These are phyloP conservation scores for Mycena sanguinolenta DNA, from an alignment of 768 basidiomycete species.

Conservation along the genomic window DNA sequence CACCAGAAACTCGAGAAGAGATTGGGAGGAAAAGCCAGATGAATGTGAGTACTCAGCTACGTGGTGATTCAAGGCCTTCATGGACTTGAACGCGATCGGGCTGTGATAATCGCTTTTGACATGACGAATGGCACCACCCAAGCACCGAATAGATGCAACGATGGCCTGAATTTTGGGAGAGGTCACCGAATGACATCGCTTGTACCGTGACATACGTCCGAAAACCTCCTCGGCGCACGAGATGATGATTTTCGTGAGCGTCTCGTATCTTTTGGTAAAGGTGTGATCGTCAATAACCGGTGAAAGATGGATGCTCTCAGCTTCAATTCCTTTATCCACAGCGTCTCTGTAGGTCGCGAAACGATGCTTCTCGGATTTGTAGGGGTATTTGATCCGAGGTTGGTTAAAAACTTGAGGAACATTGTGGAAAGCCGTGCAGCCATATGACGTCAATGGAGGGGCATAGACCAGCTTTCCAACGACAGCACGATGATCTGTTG, in stretches of 20 bases:
- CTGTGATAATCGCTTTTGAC: constrained; percentile 16
- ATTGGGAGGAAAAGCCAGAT: neutral
- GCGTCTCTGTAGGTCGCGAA: neutral
- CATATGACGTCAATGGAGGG: neutral
- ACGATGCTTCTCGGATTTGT: constrained; percentile 5
- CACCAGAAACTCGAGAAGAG: constrained; percentile 1
- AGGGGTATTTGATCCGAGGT: constrained; percentile 12
- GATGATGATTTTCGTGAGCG: constrained; percentile 1
- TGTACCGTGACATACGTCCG: constrained; percentile 12
- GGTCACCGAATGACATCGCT: neutral
- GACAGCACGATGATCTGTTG: constrained; percentile 18
- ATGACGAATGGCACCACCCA: constrained; percentile 20
- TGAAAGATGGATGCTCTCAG: neutral
- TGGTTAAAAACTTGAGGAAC: constrained; percentile 9
- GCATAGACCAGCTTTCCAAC: constrained; percentile 3
- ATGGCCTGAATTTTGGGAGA: constrained; percentile 15
- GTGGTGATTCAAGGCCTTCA: neutral
- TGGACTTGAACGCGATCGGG: neutral
- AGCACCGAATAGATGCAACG: neutral
- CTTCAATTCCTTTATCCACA: constrained; percentile 7
- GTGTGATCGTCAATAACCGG: constrained; percentile 7
- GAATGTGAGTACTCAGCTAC: constrained; percentile 14
- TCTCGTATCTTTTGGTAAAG: constrained; percentile 4
- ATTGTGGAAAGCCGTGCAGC: neutral
- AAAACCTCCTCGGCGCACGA: constrained; percentile 14